Conservation (phyloP, 441 rosid species). For the Isatis lusitanica region DNA sequence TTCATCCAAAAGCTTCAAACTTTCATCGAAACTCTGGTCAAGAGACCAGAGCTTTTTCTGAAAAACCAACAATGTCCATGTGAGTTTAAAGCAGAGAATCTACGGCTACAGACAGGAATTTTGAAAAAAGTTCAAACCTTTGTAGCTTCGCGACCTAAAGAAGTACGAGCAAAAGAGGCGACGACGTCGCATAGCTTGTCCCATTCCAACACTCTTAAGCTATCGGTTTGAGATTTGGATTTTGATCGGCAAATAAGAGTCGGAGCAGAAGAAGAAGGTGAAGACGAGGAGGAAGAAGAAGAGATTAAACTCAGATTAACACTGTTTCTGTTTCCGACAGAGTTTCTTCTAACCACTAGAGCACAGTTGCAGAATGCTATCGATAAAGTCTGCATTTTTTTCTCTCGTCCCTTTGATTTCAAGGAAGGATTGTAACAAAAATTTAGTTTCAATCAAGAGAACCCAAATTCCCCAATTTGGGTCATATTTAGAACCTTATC, state of each 20-base stretch:
- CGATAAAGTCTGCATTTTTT: conserved; percentile 30
- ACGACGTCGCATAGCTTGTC: conserved; percentile 83
- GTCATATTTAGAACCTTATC: conserved; percentile 18
- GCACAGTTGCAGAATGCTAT: conserved; percentile 28
- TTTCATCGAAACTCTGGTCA: conserved; percentile 58
- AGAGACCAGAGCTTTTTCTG: conserved; percentile 67
- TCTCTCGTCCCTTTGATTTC: background rate
- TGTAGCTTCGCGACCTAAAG: conserved; percentile 71
- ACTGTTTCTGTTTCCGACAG: conserved; percentile 22
- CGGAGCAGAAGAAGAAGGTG: conserved; percentile 15
- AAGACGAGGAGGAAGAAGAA: conserved; percentile 14
- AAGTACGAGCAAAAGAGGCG: conserved; percentile 73
- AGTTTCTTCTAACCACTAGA: conserved; percentile 27
- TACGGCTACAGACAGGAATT: background rate
- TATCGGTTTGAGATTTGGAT: conserved; percentile 43
- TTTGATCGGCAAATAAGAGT: conserved; percentile 31
- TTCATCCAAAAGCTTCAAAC: conserved; percentile 71
- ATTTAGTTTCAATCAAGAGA: background rate
- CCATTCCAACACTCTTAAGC: conserved; percentile 82
- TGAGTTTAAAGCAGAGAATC: conserved; percentile 5
- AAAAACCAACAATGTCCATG: conserved; percentile 3
- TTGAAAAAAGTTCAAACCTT: conserved; percentile 38
- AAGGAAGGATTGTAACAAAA: background rate
- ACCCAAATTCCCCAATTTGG: background rate
- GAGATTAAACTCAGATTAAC: conserved; percentile 8